A percentile compares a stretch with the other conserved stretches of the same genome.
These are phyloP conservation scores for Trichosanthes cucumerina DNA, from an alignment of 306 rosid genomes.

Conservation along the genomic window DNA sequence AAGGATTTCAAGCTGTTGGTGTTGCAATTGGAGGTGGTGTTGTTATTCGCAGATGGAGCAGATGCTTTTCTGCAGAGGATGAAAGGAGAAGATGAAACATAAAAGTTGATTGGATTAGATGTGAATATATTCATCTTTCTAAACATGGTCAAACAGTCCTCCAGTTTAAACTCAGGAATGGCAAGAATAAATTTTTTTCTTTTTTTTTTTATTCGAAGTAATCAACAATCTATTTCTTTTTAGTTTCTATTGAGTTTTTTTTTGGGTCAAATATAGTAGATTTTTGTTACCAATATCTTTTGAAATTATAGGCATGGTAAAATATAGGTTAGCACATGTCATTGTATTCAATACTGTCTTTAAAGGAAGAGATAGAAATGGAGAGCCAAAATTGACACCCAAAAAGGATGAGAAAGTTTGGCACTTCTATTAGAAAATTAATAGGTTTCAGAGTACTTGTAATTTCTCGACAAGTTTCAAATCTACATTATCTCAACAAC, in stretches of 20 bases:
- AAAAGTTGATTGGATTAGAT: background rate
- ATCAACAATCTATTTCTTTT: too few relatives aligned
- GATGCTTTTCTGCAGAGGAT: background rate
- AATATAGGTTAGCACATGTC: background rate
- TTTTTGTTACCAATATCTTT: background rate
- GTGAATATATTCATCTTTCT: background rate
- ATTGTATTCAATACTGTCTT: too few relatives aligned
- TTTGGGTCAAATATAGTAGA: too few relatives aligned
- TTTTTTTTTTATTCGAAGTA: too few relatives aligned
- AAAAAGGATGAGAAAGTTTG: too few relatives aligned
- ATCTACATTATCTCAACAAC: background rate
- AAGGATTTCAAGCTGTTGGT: slow-evolving; percentile 1
- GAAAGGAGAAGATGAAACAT: background rate
- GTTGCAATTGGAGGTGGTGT: background rate
- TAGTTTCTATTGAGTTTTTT: too few relatives aligned
- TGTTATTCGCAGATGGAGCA: background rate
- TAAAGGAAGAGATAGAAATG: too few relatives aligned
- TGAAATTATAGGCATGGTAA: background rate
- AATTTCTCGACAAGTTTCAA: background rate
- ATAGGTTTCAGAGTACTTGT: background rate
- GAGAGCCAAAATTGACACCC: too few relatives aligned
- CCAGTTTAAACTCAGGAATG: too few relatives aligned
- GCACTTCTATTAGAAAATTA: background rate
- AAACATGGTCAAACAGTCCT: background rate
- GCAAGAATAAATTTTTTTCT: too few relatives aligned